A percentile compares a stretch with the other conserved stretches of the same genome.
phyloP scores from a whole-genome alignment of 176 grass and related monocot species.

The sorghum (Sorghum bicolor) region DNA sequence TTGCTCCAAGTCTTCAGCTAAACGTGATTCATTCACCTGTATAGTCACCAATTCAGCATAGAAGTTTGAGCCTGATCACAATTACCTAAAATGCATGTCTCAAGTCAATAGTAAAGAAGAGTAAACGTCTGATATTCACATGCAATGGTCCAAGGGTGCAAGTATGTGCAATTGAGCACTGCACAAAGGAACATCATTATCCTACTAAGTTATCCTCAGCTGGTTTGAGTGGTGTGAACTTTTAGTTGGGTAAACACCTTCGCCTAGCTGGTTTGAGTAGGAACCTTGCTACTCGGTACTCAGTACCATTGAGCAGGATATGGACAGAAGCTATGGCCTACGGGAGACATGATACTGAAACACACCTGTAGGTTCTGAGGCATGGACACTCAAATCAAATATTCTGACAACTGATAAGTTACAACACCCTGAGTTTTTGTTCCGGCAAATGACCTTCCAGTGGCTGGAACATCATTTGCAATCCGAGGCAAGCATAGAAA shows the following conservation, averaged over 20 bases:
- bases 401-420: constrained; percentile 63
- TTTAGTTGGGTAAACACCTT: neutral
- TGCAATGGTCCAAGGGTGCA: neutral
- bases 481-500: constrained; percentile 73
- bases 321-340: neutral
- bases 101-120: neutral
- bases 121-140: neutral
- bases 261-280: neutral
- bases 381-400: constrained; percentile 82
- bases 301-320: neutral
- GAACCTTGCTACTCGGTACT: constrained; percentile 1
- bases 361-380: constrained; percentile 70
- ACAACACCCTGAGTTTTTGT: constrained; percentile 69
- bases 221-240: neutral
- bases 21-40: constrained; percentile 68
- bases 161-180: neutral
- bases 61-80: neutral
- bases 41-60: constrained; percentile 3
- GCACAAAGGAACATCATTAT: constrained; percentile 3
- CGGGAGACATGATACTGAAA: constrained; percentile 21
- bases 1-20: constrained; percentile 81
- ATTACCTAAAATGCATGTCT: neutral
- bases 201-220: neutral
- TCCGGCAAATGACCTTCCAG: constrained; percentile 61
- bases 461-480: constrained; percentile 75